phyloP scores from a whole-genome alignment of 129 eudicot genomes.

The Chrysanthemum lavandulifolium region DNA sequence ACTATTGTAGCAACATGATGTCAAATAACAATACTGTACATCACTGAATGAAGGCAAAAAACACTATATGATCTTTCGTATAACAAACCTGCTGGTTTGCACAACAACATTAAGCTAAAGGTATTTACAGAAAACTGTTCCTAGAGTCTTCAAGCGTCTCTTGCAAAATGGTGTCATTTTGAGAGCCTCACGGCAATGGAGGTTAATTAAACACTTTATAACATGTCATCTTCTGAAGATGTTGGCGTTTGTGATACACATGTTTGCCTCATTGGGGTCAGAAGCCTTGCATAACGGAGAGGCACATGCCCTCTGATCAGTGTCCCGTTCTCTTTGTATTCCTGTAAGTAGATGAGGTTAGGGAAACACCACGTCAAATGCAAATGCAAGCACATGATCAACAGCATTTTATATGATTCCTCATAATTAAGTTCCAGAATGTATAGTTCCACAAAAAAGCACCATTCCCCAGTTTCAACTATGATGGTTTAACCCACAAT shows the following conservation, averaged over 20 bases:
- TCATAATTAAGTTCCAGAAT: background rate
- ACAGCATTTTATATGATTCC: background rate
- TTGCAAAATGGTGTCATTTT: constrained; percentile 18
- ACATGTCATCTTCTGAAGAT: constrained; percentile 8
- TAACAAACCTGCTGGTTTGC: constrained; percentile 16
- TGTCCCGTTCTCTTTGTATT: constrained; percentile 88
- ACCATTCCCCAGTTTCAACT: background rate
- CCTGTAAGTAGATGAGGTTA: constrained; percentile 32
- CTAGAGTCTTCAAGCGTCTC: constrained; percentile 19
- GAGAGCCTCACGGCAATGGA: background rate
- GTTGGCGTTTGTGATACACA: constrained; percentile 32
- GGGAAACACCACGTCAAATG: background rate
- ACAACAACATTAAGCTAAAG: constrained; percentile 9
- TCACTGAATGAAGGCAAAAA: background rate
- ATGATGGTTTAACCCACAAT: background rate
- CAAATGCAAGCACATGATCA: background rate
- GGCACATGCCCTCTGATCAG: constrained; percentile 85
- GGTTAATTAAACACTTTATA: background rate
- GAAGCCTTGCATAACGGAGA: constrained; percentile 82
- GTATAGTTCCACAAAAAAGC: background rate
- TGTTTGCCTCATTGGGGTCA: constrained; percentile 90
- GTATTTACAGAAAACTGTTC: constrained; percentile 21
- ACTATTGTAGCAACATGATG: constrained; percentile 3
- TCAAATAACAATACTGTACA: constrained; percentile 11
- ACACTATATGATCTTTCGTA: constrained; percentile 1